A percentile compares a stretch with the other conserved stretches of the same genome.
Evolutionary conservation across 495 filamentous ascomycete species (phyloP).

Genomic region (Aspergillus carlsbadensis): DNA sequence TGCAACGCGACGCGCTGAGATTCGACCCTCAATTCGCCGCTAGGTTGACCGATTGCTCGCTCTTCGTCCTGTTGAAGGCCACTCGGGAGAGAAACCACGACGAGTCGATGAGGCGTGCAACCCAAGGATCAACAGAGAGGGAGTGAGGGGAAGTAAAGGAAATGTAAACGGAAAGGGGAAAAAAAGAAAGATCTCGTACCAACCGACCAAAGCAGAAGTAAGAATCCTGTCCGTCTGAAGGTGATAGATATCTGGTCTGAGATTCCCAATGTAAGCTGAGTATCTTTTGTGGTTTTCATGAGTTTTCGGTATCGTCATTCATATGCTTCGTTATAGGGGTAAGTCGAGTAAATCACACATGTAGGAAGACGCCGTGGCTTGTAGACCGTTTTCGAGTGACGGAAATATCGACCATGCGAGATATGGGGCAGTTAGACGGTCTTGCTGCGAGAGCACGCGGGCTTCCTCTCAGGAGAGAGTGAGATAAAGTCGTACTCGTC

Average conservation of each 20-base stretch:
- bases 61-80: background rate
- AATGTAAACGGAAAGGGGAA: background rate
- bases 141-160: background rate
- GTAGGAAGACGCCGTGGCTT: background rate
- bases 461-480: background rate
- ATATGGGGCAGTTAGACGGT: background rate
- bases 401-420: background rate
- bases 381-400: background rate
- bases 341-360: background rate
- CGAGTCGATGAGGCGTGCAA: background rate
- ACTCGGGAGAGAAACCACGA: background rate
- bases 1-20: background rate
- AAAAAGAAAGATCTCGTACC: conserved; percentile 6
- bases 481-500: background rate
- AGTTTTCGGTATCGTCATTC: background rate
- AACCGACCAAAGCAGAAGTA: background rate
- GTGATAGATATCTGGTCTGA: background rate
- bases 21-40: background rate
- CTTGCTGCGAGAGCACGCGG: background rate
- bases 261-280: background rate
- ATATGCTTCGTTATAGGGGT: background rate
- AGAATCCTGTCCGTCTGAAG: conserved; percentile 1
- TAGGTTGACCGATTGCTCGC: background rate
- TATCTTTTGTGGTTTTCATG: background rate
- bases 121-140: background rate